Evolutionary conservation across 2,329 filamentous ascomycete genomes (phyloP), one percentile per base, ranked within the genome.

Genomic region (Neofusicoccum cordaticola): DNA sequence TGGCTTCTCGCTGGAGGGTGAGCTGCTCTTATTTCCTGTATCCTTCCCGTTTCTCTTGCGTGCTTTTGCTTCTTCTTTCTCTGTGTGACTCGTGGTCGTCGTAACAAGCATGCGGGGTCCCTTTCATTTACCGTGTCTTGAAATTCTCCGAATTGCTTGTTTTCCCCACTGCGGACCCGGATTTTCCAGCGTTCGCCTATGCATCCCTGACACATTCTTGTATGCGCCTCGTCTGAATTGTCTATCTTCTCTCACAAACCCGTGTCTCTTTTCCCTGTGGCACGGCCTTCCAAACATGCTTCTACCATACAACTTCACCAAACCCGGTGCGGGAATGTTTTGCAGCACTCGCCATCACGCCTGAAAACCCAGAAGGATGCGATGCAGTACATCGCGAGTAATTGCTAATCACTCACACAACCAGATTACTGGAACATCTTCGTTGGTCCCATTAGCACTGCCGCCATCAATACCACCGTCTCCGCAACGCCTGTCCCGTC

Each of bases 401-500:
- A 31, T 31, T 31, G 27, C 27, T 31, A 7, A 31, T 7, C 27
- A 31, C 27, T 7, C 27, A 5, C 1, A 7, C 27, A 31, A 5
- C 27, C 13, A 64, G 68, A 69, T 47, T 41, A 68, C 22, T 71
- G 68, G 69, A 67, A 71, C 58, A 57, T 70, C 19, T 71, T 66
- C 48, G 67, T 71, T 2, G 69, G 69, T n/a, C 67, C 69, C 6
- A 66, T 71, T 1, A 65, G 67, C 12, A 67, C 65, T 1, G 67
- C 68, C 22, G 66, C 66, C n/a, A 65, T 70, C 56, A 71, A 70
- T 50, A 70, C 69, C n/a, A 71, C 69, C 9, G 68, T 71, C 39
- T 56, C 62, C 11, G 51, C 62, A 3, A 77, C 77, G 7, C 73
- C 77, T 13, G 70, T 78, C 7, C 72, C 77, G 1, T 72, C 72